A percentile compares a stretch with the other conserved stretches of the same genome.
These are phyloP conservation scores for Neurospora sp. DNA, from an alignment of 495 filamentous ascomycete genomes.

Conservation along the genomic window DNA sequence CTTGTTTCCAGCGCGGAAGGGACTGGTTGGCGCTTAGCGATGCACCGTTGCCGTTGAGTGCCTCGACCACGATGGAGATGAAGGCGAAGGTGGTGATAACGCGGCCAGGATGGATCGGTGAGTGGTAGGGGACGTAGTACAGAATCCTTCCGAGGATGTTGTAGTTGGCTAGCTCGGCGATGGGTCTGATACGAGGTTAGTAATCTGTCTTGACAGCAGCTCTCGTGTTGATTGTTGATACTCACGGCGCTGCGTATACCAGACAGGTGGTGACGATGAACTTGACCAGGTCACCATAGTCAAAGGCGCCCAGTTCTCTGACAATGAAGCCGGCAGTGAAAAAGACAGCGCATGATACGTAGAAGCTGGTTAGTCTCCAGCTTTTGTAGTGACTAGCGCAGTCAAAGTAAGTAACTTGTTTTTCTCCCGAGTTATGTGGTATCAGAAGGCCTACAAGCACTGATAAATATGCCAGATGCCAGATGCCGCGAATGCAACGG, in stretches of 20 bases:
- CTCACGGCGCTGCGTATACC: conserved; percentile 57
- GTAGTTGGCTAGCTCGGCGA: conserved; percentile 69
- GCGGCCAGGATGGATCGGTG: conserved; percentile 67
- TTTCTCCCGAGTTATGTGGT: background rate
- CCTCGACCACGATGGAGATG: conserved; percentile 52
- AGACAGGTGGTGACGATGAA: conserved; percentile 53
- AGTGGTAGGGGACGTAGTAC: conserved; percentile 69
- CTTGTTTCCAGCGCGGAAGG: conserved; percentile 34
- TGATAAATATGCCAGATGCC: conserved; percentile 52
- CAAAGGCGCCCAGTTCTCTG: conserved; percentile 46
- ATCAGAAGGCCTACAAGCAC: conserved; percentile 38
- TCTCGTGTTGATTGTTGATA: background rate
- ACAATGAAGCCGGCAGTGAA: conserved; percentile 51
- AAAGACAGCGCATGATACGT: conserved; percentile 27
- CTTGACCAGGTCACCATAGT: conserved; percentile 45
- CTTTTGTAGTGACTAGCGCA: conserved; percentile 41
- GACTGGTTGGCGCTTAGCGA: conserved; percentile 45
- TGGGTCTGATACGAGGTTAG: conserved; percentile 37
- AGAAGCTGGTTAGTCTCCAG: conserved; percentile 30
- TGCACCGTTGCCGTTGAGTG: conserved; percentile 60
- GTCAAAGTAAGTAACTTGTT: conserved; percentile 27
- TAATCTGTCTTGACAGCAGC: background rate
- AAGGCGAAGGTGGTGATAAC: conserved; percentile 67
- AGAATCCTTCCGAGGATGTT: conserved; percentile 65
- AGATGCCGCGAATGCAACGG: conserved; percentile 51